Evolutionary conservation across 148 eudicot genomes (phyloP).

Genomic region (Pouteria glomerata): DNA sequence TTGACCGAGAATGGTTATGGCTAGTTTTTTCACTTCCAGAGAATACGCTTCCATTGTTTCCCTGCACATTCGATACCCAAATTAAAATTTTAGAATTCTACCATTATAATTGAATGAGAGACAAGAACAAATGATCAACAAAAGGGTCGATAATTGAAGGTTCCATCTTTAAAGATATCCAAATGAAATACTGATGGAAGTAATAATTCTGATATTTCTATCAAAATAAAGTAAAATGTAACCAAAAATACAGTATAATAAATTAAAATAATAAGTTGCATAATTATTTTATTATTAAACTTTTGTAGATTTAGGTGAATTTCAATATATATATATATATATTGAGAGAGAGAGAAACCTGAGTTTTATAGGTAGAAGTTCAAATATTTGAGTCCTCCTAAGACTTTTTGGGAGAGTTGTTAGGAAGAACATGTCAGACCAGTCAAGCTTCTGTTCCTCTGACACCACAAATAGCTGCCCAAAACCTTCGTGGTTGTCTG

Average conservation of each 20-base stretch:
- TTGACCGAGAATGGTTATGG: conserved; percentile 27
- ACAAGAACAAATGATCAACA: too few relatives aligned
- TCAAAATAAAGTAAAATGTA: too few relatives aligned
- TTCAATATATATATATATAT: too few relatives aligned
- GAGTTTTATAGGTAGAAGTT: conserved; percentile 30
- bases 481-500: conserved; percentile 49
- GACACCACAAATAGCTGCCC: conserved; percentile 55
- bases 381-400: conserved; percentile 30
- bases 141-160: too few relatives aligned
- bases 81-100: neutral
- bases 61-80: conserved; percentile 15
- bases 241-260: too few relatives aligned
- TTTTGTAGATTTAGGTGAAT: too few relatives aligned
- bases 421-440: conserved; percentile 53
- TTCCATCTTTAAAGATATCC: too few relatives aligned
- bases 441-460: conserved; percentile 54
- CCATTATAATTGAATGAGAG: neutral
- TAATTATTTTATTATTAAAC: too few relatives aligned
- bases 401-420: conserved; percentile 36
- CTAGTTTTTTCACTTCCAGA: conserved; percentile 30
- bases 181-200: too few relatives aligned
- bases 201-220: too few relatives aligned
- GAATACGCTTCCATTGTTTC: conserved; percentile 42
- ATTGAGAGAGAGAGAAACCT: conserved; percentile 25
- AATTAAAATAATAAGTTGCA: too few relatives aligned